Evolutionary conservation across 2,329 filamentous ascomycete species (phyloP).

Genomic region (Neopestalotiopsis sp.): DNA sequence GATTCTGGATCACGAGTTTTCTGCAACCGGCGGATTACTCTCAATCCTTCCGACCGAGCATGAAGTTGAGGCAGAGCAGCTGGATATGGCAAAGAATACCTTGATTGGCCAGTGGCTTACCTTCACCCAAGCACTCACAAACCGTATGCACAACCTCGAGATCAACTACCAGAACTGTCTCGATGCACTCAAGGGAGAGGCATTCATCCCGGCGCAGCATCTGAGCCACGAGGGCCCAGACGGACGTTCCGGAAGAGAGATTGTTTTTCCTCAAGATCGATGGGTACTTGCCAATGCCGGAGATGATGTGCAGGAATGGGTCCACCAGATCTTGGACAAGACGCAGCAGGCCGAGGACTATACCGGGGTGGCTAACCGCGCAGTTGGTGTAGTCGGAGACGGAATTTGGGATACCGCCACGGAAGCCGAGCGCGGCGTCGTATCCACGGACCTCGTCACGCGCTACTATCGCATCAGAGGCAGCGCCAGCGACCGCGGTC

Average conservation of each 20-base stretch:
- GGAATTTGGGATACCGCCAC: slow-evolving; percentile 34
- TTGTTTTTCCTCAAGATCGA: slow-evolving; percentile 59
- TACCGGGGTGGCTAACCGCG: slow-evolving; percentile 38
- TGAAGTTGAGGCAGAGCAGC: slow-evolving; percentile 41
- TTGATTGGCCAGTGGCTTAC: slow-evolving; percentile 63
- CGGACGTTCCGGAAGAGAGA: slow-evolving; percentile 55
- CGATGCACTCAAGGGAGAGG: slow-evolving; percentile 55
- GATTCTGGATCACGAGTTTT: slow-evolving; percentile 63
- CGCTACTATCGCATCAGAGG: slow-evolving; percentile 58
- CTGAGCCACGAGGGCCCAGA: slow-evolving; percentile 58
- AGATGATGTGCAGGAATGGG: slow-evolving; percentile 51
- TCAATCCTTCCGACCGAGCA: slow-evolving; percentile 54
- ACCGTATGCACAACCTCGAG: slow-evolving; percentile 63
- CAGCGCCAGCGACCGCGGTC: slow-evolving; percentile 45
- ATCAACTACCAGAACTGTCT: slow-evolving; percentile 54
- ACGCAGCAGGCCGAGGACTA: slow-evolving; percentile 46
- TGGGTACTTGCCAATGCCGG: slow-evolving; percentile 61
- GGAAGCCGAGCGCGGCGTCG: slow-evolving; percentile 48
- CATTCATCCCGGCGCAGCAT: slow-evolving; percentile 55
- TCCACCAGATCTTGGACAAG: slow-evolving; percentile 54
- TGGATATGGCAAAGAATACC: slow-evolving; percentile 49
- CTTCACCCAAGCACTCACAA: slow-evolving; percentile 57
- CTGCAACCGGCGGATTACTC: slow-evolving; percentile 59
- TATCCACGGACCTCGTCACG: slow-evolving; percentile 53
- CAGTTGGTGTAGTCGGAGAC: slow-evolving; percentile 47